A percentile compares a stretch with the other conserved stretches of the same genome.
phyloP scores from a whole-genome alignment of 192 early-diverging fungal genomes.

The Funneliformis geosporum region DNA sequence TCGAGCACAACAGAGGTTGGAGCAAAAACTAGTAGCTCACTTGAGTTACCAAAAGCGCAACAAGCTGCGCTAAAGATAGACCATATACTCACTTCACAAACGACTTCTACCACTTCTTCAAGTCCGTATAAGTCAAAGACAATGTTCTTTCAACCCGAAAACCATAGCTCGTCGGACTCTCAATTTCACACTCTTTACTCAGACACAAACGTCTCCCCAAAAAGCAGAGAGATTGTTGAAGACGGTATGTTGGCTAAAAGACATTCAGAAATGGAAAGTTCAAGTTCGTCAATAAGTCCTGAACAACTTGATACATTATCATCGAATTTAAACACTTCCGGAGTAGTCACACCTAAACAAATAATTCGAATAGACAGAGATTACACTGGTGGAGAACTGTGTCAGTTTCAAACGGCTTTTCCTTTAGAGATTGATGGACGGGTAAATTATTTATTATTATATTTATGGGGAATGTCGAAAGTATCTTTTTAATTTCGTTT shows the following conservation, averaged over 20 bases:
- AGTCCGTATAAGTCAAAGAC: background rate
- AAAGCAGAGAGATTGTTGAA: constrained; percentile 8
- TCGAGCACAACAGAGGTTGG: background rate
- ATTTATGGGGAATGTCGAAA: background rate
- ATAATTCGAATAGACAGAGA: constrained; percentile 32
- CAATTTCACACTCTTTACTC: constrained; percentile 4
- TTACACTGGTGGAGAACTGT: constrained; percentile 27
- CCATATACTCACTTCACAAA: background rate
- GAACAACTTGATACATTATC: constrained; percentile 3
- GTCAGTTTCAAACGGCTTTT: constrained; percentile 23
- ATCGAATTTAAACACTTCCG: constrained; percentile 8
- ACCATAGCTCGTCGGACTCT: background rate
- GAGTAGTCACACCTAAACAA: constrained; percentile 7
- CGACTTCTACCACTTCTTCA: background rate
- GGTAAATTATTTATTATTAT: constrained; percentile 8
- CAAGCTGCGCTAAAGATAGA: background rate
- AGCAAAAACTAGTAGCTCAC: background rate
- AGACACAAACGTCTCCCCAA: background rate
- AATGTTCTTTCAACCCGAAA: constrained; percentile 1
- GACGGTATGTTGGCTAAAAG: background rate
- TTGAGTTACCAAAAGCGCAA: background rate
- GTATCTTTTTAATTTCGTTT: background rate
- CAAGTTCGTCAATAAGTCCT: background rate
- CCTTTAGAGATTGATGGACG: constrained; percentile 26
- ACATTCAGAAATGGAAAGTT: background rate